Conservation (phyloP, 2,329 filamentous ascomycete species). For the Cytospora piceicola region DNA sequence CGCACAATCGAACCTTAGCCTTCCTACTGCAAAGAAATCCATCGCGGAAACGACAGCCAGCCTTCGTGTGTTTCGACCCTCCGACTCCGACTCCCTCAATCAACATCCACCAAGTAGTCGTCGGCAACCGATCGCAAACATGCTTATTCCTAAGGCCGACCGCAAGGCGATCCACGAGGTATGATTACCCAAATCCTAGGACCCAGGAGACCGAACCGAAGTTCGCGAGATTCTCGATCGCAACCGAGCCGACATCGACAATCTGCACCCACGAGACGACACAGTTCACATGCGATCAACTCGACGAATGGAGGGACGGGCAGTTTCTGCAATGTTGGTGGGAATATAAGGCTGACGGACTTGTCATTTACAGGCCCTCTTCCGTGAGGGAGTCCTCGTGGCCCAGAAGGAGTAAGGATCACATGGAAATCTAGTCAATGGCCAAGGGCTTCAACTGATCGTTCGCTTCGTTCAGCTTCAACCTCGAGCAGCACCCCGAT, state of each 20-base stretch:
- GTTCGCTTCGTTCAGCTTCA: slow-evolving; percentile 59
- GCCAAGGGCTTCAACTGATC: slow-evolving; percentile 19
- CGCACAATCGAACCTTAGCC: slow-evolving; percentile 28
- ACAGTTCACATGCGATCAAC: slow-evolving; percentile 16
- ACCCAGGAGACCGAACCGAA: slow-evolving; percentile 9
- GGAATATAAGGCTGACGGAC: slow-evolving; percentile 36
- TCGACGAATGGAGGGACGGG: slow-evolving; percentile 8
- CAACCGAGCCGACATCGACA: slow-evolving; percentile 24
- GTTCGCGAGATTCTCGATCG: slow-evolving; percentile 23
- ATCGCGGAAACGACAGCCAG: slow-evolving; percentile 28
- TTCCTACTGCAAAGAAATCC: slow-evolving; percentile 26
- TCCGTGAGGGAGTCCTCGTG: slow-evolving; percentile 90
- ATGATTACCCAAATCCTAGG: slow-evolving; percentile 32
- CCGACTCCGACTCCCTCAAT: slow-evolving; percentile 44
- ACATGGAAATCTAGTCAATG: slow-evolving; percentile 11
- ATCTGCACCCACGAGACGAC: slow-evolving; percentile 1
- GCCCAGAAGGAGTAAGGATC: slow-evolving; percentile 80
- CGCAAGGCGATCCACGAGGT: slow-evolving; percentile 99
- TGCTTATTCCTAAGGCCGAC: slow-evolving; percentile 99
- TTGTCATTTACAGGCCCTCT: slow-evolving; percentile 63
- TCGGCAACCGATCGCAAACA: slow-evolving; percentile 61
- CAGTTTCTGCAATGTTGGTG: background rate
- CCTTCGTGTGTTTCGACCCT: slow-evolving; percentile 31
- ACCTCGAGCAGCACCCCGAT: slow-evolving; percentile 95
- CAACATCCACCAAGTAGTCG: slow-evolving; percentile 53